Conservation (phyloP, 2,329 filamentous ascomycete genomes). For the Calonectria ilicicola region DNA sequence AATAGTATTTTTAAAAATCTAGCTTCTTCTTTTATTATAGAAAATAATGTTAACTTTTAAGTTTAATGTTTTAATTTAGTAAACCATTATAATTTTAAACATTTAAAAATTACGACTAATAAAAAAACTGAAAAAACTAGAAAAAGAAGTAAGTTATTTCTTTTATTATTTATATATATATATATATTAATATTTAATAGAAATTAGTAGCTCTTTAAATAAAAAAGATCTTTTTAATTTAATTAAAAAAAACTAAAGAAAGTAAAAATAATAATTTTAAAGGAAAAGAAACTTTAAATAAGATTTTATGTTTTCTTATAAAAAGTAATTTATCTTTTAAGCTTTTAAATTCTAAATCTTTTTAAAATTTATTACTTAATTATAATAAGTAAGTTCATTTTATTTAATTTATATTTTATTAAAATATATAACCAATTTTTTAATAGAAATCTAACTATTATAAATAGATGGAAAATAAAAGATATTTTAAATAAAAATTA, state of each 20-base stretch:
- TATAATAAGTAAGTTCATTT: background rate
- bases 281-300: background rate
- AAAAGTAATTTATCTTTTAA: too few relatives aligned
- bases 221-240: background rate
- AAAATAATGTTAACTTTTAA: too few relatives aligned
- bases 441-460: background rate
- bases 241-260: background rate
- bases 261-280: background rate
- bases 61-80: background rate
- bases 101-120: background rate
- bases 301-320: background rate
- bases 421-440: constrained; percentile 7
- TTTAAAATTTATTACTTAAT: background rate
- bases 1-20: too few relatives aligned
- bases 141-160: background rate
- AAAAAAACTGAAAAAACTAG: background rate
- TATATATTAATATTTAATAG: background rate
- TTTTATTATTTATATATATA: background rate
- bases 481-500: background rate
- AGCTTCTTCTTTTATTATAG: too few relatives aligned
- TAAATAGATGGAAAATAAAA: background rate
- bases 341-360: background rate
- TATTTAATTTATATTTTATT: background rate
- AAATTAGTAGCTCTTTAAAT: background rate
- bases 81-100: background rate